These are phyloP conservation scores for Lactarius trivialis DNA, from an alignment of 768 basidiomycete genomes.

Conservation along the genomic window DNA sequence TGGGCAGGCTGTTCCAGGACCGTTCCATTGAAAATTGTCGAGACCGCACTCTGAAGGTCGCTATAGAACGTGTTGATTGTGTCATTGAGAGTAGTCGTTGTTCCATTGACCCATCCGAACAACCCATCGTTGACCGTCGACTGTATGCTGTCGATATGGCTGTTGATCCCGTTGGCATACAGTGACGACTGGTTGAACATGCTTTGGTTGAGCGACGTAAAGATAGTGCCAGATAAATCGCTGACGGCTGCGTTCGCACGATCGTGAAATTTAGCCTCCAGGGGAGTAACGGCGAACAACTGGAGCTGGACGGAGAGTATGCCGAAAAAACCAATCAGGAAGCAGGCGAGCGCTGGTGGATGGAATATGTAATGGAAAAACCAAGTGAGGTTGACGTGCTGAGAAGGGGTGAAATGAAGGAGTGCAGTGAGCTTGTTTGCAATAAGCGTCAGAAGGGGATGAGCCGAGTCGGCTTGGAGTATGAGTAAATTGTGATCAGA, in stretches of 20 bases:
- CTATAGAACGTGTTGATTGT: conserved; percentile 84
- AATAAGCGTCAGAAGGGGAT: conserved; percentile 68
- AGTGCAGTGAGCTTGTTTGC: conserved; percentile 45
- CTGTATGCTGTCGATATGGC: conserved; percentile 63
- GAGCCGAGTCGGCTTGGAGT: conserved; percentile 58
- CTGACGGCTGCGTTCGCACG: conserved; percentile 53
- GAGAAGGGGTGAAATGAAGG: conserved; percentile 50
- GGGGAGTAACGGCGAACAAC: conserved; percentile 66
- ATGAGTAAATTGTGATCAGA: conserved; percentile 75
- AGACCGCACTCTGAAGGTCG: conserved; percentile 76
- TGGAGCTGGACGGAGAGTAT: conserved; percentile 83
- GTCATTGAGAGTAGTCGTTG: conserved; percentile 79
- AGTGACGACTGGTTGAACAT: conserved; percentile 75
- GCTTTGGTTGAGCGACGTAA: conserved; percentile 68
- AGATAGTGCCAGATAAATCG: conserved; percentile 66
- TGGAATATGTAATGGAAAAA: conserved; percentile 90
- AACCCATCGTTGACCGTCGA: conserved; percentile 75
- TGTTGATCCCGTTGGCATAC: conserved; percentile 77
- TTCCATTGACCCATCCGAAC: conserved; percentile 93
- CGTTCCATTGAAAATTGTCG: conserved; percentile 74
- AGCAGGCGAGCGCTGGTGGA: conserved; percentile 81
- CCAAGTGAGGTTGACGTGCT: conserved; percentile 74
- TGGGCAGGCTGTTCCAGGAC: conserved; percentile 75
- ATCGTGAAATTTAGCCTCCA: conserved; percentile 60
- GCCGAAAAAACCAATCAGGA: conserved; percentile 90